Conservation (phyloP, 805 yeast genomes). For the Diddensiella santjacobensis region DNA sequence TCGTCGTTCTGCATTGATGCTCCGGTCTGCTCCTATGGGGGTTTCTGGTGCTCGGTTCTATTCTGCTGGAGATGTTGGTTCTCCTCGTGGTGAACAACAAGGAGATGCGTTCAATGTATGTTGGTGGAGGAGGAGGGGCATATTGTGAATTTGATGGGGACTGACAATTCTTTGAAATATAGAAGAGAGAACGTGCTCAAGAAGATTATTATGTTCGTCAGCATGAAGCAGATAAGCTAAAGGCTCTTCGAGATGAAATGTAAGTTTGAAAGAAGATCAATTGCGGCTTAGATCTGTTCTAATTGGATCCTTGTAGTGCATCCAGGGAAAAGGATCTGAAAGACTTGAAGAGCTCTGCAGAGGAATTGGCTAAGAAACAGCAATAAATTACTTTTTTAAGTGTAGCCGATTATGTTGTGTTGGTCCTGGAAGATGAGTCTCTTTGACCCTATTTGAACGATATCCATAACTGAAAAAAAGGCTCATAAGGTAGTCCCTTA, state of each 20-base stretch:
- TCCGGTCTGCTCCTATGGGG: neutral
- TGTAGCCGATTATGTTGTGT: no score
- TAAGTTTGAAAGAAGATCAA: conserved; percentile 25
- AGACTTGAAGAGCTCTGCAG: neutral
- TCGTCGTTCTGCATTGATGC: conserved; percentile 2
- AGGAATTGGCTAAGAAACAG: neutral
- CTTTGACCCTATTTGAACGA: no score
- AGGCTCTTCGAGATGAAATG: conserved; percentile 58
- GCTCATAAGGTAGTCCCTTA: no score
- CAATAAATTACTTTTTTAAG: no score
- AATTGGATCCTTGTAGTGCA: no score
- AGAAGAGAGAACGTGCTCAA: conserved; percentile 89
- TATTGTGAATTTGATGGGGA: neutral
- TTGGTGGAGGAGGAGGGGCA: conserved; percentile 18
- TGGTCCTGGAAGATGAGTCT: no score
- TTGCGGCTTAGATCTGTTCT: neutral
- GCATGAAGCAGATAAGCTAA: conserved; percentile 86
- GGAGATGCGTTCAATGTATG: conserved; percentile 59
- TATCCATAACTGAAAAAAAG: no score
- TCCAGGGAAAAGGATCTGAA: conserved; percentile 1
- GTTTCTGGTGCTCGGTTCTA: conserved; percentile 32
- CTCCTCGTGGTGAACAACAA: conserved; percentile 50
- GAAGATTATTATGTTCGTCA: conserved; percentile 82
- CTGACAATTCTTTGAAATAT: conserved; percentile 3
- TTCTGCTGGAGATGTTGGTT: conserved; percentile 60